These are phyloP conservation scores for Boeremia exigua DNA, from an alignment of 2,329 filamentous ascomycete species.

Conservation along the genomic window DNA sequence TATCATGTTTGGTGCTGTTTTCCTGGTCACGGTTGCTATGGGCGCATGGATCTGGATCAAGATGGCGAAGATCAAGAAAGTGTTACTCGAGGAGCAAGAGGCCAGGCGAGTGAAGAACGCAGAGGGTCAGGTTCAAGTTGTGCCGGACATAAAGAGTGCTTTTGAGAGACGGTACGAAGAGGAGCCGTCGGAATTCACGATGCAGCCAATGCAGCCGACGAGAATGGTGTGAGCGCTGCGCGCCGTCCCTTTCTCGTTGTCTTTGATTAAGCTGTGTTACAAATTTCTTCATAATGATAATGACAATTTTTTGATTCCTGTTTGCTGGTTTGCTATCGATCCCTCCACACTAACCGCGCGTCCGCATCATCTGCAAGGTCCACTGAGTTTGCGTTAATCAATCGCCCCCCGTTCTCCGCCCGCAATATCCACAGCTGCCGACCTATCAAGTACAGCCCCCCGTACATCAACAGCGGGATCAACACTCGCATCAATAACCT, in stretches of 20 bases:
- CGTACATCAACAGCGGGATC: not conserved
- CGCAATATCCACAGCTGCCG: not conserved
- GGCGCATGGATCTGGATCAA: constrained; percentile 43
- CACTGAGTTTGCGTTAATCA: constrained; percentile 1
- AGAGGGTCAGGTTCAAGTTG: constrained; percentile 18
- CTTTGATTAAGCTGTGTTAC: not conserved
- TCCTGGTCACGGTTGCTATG: constrained; percentile 38
- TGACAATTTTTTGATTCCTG: not conserved
- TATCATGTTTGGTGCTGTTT: constrained; percentile 39
- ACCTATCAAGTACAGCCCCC: not conserved
- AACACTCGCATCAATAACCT: not conserved
- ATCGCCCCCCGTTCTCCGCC: not conserved
- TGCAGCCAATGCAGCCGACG: constrained; percentile 30
- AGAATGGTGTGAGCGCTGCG: constrained; percentile 25
- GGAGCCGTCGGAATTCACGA: constrained; percentile 24
- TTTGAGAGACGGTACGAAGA: constrained; percentile 29
- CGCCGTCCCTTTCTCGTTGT: not conserved
- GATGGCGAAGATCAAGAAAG: constrained; percentile 42
- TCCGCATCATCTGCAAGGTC: constrained; percentile 1
- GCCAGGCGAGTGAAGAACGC: constrained; percentile 26
- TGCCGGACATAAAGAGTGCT: constrained; percentile 25
- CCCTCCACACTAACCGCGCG: constrained; percentile 5
- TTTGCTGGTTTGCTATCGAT: not conserved
- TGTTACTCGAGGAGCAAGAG: constrained; percentile 43
- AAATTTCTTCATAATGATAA: constrained; percentile 1